Evolutionary conservation across 805 yeast species (phyloP), one percentile per base, ranked within the genome.

Genomic region (Wickerhamomyces hampshirensis): DNA sequence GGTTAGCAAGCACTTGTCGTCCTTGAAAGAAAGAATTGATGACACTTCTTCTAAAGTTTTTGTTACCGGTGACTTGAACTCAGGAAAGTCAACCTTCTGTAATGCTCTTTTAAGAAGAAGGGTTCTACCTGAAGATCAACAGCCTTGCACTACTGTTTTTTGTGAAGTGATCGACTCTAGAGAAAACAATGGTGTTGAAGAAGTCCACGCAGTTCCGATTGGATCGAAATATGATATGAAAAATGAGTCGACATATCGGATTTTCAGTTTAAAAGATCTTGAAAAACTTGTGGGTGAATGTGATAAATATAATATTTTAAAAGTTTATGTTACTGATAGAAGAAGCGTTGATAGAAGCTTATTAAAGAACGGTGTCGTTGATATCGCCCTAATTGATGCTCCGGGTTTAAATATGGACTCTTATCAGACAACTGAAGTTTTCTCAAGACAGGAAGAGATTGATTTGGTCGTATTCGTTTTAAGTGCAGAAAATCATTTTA

Each of bases 381-480:
- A 93, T 53, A 88, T 93, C 39, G 77, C 89, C 17, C 67, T 93
- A 42, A 93, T 93, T 36, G 99, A 93, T 63, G 97, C 98, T 0
- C 99, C 99, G 0, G 99, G 99, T 0, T 68, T 93, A 38, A 93
- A 93, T 57, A 71, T 88, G 71, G 97, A 91, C 52, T 84, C 93
- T 5, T 83, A 82, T 50, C 96, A 87, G 57, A 93, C 99, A 0
- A 85, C 96, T 2, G 95, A 91, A 54, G 88, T 93, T 1, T 89
- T 91, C 57, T 83, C 96, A 2, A 76, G 97, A 42, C 98, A 93
- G 63, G 98, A 93, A 53, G 98, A 93, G 54, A 93, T 93, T 43
- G 99, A 93, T 58, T 69, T 93, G 46, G 96, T 93, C 4, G 91
- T 93, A 1, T 94, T 93, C 65, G 98, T 94, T 3, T 96, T 93